Base-by-base conservation (phyloP, 306 rosid genomes). In the Hippophae tibetana region DNA sequence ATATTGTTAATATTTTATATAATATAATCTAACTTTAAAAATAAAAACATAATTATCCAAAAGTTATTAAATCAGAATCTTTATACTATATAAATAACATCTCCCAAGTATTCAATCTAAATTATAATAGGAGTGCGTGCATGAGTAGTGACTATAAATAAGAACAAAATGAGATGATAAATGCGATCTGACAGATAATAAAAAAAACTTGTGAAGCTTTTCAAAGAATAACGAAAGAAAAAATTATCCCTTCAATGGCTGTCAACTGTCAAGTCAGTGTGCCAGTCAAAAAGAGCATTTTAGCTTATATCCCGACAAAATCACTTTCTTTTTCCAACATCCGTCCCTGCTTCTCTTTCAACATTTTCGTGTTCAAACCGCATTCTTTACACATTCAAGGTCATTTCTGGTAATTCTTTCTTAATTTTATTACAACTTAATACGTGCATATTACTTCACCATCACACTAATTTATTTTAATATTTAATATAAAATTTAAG, bases 261-360 rank as follows among this genome's bases (percentile, higher is more conserved):
- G 23, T 43, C 3, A 13, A 45, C 9, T 54, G 63, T 8, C 41
- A 14, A 75, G 66, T 58, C 6, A 55, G 71, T 60, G 54, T 71
- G 75, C 66, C 77, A 70, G 83, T 76, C 84, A 79, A 81, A 31
- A 82, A 77, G 82, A 84, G 73, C 74, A 79, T 71, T 84, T 71
- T 52, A 67, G 18, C 64, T 50, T 74, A 68, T 60, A 80, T 83
- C 55, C 95, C 90, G 94, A 89, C 97, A 88, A 88, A 83, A 82
- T 81, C 90, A 75, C 75, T 71, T 74, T 65, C 84, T 4, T 58
- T 80, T 73, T 64, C 81, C 84, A 90, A 78, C 89, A 77, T 74
- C 73, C 77, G 83, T 80, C 89, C 95, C 89, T 79, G 66, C 66
- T 76, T 65, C 75, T 68, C 79, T 81, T 78, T 83, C 87, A 74